Evolutionary conservation across 2,329 filamentous ascomycete species (phyloP).

Genomic region (Phialophora tarda): DNA sequence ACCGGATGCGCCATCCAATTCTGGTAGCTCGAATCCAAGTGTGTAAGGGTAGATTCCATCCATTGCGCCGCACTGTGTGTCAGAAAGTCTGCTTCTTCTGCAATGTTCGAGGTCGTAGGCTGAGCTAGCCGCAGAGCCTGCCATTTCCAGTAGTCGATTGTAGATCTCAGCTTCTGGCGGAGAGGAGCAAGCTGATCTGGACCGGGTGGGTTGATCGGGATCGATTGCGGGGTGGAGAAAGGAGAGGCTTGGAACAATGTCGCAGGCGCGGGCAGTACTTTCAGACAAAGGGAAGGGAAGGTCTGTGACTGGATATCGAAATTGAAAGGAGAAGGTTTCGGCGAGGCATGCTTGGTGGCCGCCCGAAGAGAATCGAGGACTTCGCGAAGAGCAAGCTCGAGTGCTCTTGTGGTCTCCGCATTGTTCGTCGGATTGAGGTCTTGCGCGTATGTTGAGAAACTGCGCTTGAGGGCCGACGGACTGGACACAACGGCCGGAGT

Average conservation of each 20-base stretch:
- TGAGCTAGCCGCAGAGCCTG: conserved; percentile 45
- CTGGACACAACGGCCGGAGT: conserved; percentile 36
- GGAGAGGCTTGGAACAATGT: conserved; percentile 78
- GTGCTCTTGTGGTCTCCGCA: conserved; percentile 75
- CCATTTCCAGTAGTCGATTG: conserved; percentile 70
- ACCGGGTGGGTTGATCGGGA: conserved; percentile 78
- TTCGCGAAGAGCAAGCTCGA: conserved; percentile 84
- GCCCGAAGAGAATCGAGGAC: conserved; percentile 80
- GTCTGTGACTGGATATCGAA: conserved; percentile 86
- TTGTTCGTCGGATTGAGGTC: conserved; percentile 28
- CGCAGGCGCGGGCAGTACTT: conserved; percentile 77
- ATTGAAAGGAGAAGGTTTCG: conserved; percentile 63
- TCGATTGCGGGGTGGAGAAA: conserved; percentile 76
- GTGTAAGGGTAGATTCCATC: conserved; percentile 72
- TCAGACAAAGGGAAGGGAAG: conserved; percentile 83
- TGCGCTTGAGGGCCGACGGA: conserved; percentile 39
- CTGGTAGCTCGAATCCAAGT: conserved; percentile 76
- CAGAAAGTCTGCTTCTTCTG: conserved; percentile 47
- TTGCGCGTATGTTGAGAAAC: conserved; percentile 37
- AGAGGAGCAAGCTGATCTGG: conserved; percentile 76
- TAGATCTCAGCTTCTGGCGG: conserved; percentile 67
- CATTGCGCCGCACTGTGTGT: conserved; percentile 51
- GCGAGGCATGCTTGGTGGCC: conserved; percentile 60
- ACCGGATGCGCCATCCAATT: conserved; percentile 73
- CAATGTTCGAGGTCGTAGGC: conserved; percentile 33